Evolutionary conservation across 2,329 filamentous ascomycete genomes (phyloP).

Genomic region (Furcasterigmium sp.): DNA sequence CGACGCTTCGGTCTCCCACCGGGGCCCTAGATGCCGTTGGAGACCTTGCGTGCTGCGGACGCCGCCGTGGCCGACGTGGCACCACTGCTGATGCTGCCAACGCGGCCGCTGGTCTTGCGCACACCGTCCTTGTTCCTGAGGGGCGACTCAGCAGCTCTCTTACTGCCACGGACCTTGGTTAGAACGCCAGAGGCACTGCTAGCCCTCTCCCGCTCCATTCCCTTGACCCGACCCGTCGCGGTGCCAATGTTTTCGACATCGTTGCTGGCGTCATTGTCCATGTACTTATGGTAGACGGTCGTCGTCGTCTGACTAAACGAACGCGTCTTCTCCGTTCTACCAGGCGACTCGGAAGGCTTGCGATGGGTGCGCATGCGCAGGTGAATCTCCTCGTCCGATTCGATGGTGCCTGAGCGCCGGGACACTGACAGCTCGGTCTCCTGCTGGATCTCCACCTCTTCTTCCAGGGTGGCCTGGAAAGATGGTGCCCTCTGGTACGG

Average conservation of each 20-base stretch:
- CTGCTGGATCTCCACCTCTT: conserved; percentile 54
- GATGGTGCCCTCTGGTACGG: conserved; percentile 59
- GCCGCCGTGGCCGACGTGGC: conserved; percentile 34
- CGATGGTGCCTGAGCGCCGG: conserved; percentile 46
- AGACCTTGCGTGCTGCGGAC: conserved; percentile 49
- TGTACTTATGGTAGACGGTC: conserved; percentile 53
- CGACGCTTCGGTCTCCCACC: conserved; percentile 9
- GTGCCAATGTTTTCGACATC: conserved; percentile 67
- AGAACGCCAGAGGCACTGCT: conserved; percentile 50
- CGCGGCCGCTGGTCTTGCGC: conserved; percentile 61
- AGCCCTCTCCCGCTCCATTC: conserved; percentile 46
- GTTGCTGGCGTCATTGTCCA: conserved; percentile 64
- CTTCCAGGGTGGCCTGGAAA: conserved; percentile 35
- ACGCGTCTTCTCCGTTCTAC: conserved; percentile 55
- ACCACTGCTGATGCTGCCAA: conserved; percentile 49
- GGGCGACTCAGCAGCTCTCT: conserved; percentile 45
- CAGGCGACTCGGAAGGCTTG: conserved; percentile 60
- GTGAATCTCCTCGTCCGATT: conserved; percentile 80
- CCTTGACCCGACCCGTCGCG: conserved; percentile 45
- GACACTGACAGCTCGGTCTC: conserved; percentile 21
- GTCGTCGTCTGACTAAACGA: conserved; percentile 75
- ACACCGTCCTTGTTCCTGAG: conserved; percentile 51
- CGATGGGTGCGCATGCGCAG: conserved; percentile 66
- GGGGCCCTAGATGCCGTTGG: conserved; percentile 29
- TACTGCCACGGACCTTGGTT: conserved; percentile 61